Evolutionary conservation across 148 eudicot species (phyloP), one percentile per base, ranked within the genome.

Genomic region (Salicornia ramosissima): DNA sequence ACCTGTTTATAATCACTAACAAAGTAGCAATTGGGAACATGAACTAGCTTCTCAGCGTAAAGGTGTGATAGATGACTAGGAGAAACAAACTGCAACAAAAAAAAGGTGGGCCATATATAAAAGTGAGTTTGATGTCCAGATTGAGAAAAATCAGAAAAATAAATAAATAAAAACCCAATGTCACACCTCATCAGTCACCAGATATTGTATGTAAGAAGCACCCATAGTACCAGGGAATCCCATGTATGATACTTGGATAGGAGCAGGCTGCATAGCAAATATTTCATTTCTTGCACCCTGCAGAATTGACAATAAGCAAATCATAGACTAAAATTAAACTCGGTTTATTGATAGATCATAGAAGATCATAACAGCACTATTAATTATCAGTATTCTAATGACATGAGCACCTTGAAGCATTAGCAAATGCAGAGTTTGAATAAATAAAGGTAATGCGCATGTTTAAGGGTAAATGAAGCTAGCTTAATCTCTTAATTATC

Each of bases 211-310:
- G 78, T 94, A 94, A 78, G 64, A 69, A 42, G 99, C 99, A 57
- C 99, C 99, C 60, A 90, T 94, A 53, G 99, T 94, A 67, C 97
- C 96, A 31, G 99, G 99, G 68, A 94, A 94, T 70, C 99, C 99
- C 99, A 94, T 94, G 77, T 94, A 90, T 3, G 97, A 88, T 56
- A 94, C 99, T 80, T 94, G 99, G 70, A 94, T 79, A 6, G 99
- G 97, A 75, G 99, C 99, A 81, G 99, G 99, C 77, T 94, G 91
- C 97, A 94, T 84, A 51, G 99, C 96, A 83, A 94, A 94, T 77
- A 94, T 88, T 81, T 94, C 99, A 80, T 90, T 94, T 77, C 99
- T 80, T 25, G 97, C 99, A 58, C 99, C 99, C 99, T 94, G 85
- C 75, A 78, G 60, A 61, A 66, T 69, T 1, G 55, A 12, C 58